Evolutionary conservation across 352 stramenopile genomes (phyloP), one percentile per base, ranked within the genome.

Genomic region (Phytophthora sp.): DNA sequence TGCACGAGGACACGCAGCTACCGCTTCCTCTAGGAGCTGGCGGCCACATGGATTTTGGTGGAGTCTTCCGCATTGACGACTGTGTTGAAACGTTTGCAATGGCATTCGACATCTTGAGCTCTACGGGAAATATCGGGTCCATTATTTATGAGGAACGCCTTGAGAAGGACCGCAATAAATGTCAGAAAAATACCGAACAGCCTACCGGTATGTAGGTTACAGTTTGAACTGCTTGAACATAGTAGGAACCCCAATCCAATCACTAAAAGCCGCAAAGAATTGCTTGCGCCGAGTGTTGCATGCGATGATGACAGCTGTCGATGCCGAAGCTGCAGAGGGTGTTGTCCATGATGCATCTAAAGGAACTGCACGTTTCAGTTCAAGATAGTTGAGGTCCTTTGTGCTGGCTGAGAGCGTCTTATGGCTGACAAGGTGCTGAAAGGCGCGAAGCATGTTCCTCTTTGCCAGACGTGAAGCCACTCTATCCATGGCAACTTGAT

Each of bases 61-160:
- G 75, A 11, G 79, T 93, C 21, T 93, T 93, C 46, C 82, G 82
- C 4, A 66, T 91, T 21, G 57, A 80, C 30, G 84, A 91, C 42
- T 89, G 80, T 52, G 74, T 91, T 9, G 76, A 90, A 16, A 79
- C 76, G 12, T 93, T 93, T 54, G 76, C 75, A 1, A 90, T 89
- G 83, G 80, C 79, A 24, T 83, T 76, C 44, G 77, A 87, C 38
- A 85, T 90, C 27, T 64, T 90, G 27, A 61, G 24, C 26, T 79
- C 80, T 46, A 81, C 78, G 12, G 45, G 65, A 12, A 79, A 73
- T 21, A 71, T 92, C 12, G 81, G 67, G 1, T 74, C 77, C 29
- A 84, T 90, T 70, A 73, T 92, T 60, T 92, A 80, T 70, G 79
- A 90, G 57, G 80, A 89, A 8, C 45, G 57, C 23, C 33, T 84